These are phyloP conservation scores for Kalmusia sp. DNA, from an alignment of 2,329 filamentous ascomycete species.

Conservation along the genomic window DNA sequence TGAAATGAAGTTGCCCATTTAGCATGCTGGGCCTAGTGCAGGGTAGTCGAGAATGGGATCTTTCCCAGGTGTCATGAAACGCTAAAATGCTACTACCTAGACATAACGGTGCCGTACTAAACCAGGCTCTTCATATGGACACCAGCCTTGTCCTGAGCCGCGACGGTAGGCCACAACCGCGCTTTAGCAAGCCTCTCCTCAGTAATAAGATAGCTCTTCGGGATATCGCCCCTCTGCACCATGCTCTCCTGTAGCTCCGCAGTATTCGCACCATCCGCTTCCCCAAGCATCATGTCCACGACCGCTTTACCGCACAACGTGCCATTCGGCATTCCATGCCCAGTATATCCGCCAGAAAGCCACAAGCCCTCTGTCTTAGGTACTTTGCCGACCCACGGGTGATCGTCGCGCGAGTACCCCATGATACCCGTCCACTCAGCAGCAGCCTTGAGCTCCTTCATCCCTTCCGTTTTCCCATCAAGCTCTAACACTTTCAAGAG, in stretches of 20 bases:
- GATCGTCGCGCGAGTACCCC: conserved; percentile 73
- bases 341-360: conserved; percentile 72
- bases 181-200: conserved; percentile 43
- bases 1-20: too few relatives aligned
- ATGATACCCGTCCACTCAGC: conserved; percentile 79
- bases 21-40: too few relatives aligned
- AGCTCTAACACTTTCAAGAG: conserved; percentile 46
- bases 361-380: conserved; percentile 65
- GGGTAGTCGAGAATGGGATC: too few relatives aligned
- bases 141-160: conserved; percentile 38
- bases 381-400: conserved; percentile 76
- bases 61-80: too few relatives aligned
- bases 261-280: conserved; percentile 43
- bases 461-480: conserved; percentile 43
- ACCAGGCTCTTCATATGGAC: conserved; percentile 36
- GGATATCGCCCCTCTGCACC: conserved; percentile 44
- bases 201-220: conserved; percentile 46
- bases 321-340: conserved; percentile 78
- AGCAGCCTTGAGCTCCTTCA: conserved; percentile 55
- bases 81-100: neutral
- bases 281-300: conserved; percentile 64
- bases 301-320: conserved; percentile 70
- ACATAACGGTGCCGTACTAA: conserved; percentile 11
- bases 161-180: conserved; percentile 40
- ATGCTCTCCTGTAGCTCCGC: conserved; percentile 34